Conservation (phyloP, 306 rosid species). For the Castanospermum australe region DNA sequence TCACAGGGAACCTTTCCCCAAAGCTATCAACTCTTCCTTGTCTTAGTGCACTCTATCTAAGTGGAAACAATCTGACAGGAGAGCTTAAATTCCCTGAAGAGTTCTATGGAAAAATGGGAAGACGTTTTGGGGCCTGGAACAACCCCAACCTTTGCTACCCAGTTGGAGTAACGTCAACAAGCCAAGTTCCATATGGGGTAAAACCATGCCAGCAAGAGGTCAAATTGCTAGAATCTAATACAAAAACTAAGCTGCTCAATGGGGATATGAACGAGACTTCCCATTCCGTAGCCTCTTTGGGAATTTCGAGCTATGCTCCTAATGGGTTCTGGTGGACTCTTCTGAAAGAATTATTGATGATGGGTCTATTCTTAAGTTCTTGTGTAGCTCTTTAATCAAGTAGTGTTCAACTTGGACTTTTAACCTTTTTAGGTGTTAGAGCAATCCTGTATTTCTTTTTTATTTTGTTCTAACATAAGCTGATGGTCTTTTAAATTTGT, state of each 20-base stretch:
- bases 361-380: constrained; percentile 28
- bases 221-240: constrained; percentile 39
- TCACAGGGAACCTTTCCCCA: constrained; percentile 61
- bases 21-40: constrained; percentile 70
- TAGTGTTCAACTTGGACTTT: background rate
- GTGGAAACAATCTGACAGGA: constrained; percentile 78
- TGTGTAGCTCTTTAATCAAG: constrained; percentile 28
- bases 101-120: constrained; percentile 73
- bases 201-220: constrained; percentile 65
- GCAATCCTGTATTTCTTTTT: constrained; percentile 29
- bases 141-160: constrained; percentile 81
- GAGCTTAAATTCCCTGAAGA: constrained; percentile 56
- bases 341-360: constrained; percentile 31
- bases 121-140: constrained; percentile 83
- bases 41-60: constrained; percentile 68
- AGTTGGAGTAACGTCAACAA: constrained; percentile 39
- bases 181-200: constrained; percentile 65
- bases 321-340: constrained; percentile 51
- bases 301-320: constrained; percentile 34
- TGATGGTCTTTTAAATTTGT: no score
- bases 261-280: constrained; percentile 32
- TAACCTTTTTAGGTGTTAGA: constrained; percentile 33
- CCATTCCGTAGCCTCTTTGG: constrained; percentile 45
- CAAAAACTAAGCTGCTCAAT: constrained; percentile 29
- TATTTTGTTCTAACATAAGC: background rate